Conservation (phyloP, 2,329 filamentous ascomycete genomes). For the Nakataea oryzae region DNA sequence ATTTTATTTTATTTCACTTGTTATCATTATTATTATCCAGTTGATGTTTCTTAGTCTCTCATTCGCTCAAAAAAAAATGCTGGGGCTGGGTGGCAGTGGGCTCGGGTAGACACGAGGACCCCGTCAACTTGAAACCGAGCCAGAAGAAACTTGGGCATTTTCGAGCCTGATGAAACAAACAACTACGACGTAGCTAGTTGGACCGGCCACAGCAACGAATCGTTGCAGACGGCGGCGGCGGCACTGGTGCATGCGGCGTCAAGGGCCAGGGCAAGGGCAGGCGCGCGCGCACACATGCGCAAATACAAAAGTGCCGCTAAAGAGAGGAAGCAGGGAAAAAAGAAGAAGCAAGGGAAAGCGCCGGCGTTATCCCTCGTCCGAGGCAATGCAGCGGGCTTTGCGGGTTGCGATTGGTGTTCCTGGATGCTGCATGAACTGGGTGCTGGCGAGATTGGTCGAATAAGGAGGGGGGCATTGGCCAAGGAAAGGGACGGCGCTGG, state of each 20-base stretch:
- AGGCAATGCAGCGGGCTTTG: background rate
- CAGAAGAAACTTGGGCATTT: background rate
- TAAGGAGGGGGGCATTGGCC: background rate
- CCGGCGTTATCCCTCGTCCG: background rate
- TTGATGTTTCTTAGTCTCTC: too few relatives aligned
- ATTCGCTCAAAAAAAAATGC: background rate
- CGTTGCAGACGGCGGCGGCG: background rate
- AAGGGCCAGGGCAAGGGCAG: background rate
- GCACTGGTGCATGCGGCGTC: background rate
- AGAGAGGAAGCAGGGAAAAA: background rate
- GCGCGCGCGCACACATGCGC: background rate
- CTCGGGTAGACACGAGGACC: background rate
- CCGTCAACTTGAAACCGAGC: background rate
- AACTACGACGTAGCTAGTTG: background rate
- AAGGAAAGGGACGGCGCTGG: background rate
- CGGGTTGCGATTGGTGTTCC: conserved; percentile 11
- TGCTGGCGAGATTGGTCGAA: background rate
- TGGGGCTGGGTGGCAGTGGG: background rate
- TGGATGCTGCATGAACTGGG: conserved; percentile 11
- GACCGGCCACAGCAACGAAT: background rate
- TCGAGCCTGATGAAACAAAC: background rate
- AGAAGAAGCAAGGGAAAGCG: background rate
- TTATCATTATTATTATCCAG: too few relatives aligned
- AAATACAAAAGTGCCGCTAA: background rate
- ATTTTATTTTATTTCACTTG: background rate